phyloP scores from a whole-genome alignment of 2,329 filamentous ascomycete genomes.

The Cladophialophora carrionii region DNA sequence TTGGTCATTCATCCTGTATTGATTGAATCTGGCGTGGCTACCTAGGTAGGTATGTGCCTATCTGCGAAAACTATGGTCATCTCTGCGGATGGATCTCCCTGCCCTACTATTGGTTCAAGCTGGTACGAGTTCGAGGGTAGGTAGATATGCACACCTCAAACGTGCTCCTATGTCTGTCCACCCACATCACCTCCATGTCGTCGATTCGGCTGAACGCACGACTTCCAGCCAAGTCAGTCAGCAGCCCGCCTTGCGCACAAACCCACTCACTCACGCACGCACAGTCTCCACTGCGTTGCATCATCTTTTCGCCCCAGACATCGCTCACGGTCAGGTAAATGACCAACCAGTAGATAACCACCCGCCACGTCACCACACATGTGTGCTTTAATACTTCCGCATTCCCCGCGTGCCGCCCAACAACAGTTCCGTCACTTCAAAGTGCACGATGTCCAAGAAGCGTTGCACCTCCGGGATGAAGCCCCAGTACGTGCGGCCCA shows the following conservation, averaged over 20 bases:
- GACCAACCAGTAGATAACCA: neutral
- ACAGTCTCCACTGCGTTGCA: neutral
- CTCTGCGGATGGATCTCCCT: too few species aligned
- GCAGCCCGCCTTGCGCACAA: neutral
- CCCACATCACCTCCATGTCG: neutral
- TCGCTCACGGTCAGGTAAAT: too few species aligned
- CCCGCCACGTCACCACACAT: too few species aligned
- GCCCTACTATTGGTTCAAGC: too few species aligned
- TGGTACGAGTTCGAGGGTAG: too few species aligned
- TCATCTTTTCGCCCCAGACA: neutral
- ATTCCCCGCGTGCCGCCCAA: neutral
- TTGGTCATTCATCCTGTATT: too few species aligned
- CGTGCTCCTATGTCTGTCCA: neutral
- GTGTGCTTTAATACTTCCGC: neutral
- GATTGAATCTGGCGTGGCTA: too few species aligned
- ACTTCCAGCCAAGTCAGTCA: neutral
- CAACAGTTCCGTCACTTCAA: neutral
- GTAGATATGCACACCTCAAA: too few species aligned
- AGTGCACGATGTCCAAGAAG: neutral
- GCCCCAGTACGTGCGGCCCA: slow-evolving; percentile 12
- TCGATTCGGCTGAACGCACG: neutral
- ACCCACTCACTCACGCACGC: neutral
- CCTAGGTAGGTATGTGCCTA: too few species aligned
- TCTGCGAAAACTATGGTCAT: too few species aligned
- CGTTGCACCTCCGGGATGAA: slow-evolving; percentile 10